These are phyloP conservation scores for Zoysia pacifica DNA, from an alignment of 176 grass and related monocot genomes.

Conservation along the genomic window DNA sequence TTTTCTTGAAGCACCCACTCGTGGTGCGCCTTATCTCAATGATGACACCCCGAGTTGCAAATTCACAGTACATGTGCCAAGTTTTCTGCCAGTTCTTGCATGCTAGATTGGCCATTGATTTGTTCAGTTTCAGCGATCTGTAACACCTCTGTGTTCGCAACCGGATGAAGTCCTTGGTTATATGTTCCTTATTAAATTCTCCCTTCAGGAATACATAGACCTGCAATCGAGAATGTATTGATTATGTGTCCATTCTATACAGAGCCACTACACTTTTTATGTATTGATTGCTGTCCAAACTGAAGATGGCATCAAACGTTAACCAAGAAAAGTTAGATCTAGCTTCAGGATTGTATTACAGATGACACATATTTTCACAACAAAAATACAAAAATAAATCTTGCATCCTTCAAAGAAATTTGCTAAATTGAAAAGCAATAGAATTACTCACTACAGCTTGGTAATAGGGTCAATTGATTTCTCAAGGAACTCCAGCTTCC, in stretches of 20 bases:
- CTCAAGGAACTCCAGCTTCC: too few species aligned
- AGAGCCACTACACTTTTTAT: background rate
- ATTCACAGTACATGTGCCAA: constrained; percentile 88
- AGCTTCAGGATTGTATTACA: background rate
- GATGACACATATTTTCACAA: background rate
- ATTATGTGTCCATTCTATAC: background rate
- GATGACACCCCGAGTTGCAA: constrained; percentile 66
- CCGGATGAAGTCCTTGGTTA: constrained; percentile 55
- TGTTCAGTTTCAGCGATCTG: constrained; percentile 77
- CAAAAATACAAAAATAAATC: too few species aligned
- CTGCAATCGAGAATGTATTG: constrained; percentile 41
- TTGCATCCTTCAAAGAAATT: too few species aligned
- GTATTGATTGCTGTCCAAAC: background rate
- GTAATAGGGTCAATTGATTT: too few species aligned
- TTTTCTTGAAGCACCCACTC: constrained; percentile 59
- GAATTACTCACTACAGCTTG: too few species aligned
- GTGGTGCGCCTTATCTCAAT: constrained; percentile 56
- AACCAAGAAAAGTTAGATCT: background rate
- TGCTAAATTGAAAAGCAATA: too few species aligned
- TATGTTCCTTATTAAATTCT: constrained; percentile 48
- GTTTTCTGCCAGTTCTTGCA: constrained; percentile 73
- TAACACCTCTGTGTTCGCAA: constrained; percentile 64
- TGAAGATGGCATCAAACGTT: background rate
- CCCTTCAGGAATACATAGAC: constrained; percentile 87
- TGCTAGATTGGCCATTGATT: constrained; percentile 43